Evolutionary conservation across 345 rosid genomes (phyloP).

Genomic region (Eucalyptus sideroxylon): DNA sequence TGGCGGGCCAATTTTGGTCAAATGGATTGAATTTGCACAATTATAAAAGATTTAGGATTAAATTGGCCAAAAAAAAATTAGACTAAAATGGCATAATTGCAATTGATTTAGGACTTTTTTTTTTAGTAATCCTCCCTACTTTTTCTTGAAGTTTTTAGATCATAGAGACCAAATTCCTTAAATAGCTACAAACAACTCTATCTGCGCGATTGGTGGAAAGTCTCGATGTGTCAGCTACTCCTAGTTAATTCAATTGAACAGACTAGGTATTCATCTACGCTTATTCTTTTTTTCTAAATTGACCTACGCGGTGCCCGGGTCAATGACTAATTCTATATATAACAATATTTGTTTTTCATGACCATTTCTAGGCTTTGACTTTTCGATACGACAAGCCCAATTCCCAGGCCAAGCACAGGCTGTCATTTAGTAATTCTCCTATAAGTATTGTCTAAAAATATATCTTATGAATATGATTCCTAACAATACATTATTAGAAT

Average conservation of each 20-base stretch:
- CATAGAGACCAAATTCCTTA: neutral
- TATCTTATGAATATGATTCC: neutral
- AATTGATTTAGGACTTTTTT: too few species aligned
- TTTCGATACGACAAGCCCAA: neutral
- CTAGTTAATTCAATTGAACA: neutral
- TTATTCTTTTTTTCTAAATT: neutral
- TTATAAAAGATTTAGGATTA: too few species aligned
- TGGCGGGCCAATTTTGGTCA: too few species aligned
- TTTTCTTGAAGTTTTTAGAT: neutral
- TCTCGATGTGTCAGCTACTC: neutral
- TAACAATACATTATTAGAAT: neutral
- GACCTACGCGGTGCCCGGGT: neutral
- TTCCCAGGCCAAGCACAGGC: neutral
- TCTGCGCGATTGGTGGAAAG: neutral
- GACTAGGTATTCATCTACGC: neutral
- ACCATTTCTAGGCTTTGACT: neutral
- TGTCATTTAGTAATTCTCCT: neutral
- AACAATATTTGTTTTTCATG: neutral
- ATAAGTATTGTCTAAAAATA: neutral
- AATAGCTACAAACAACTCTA: neutral
- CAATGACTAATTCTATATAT: neutral
- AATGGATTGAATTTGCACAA: fast-evolving
- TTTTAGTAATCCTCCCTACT: too few species aligned
- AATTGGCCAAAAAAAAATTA: too few species aligned
- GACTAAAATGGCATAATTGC: too few species aligned